Conservation (phyloP, 441 rosid genomes). For the Daphne laureola region DNA sequence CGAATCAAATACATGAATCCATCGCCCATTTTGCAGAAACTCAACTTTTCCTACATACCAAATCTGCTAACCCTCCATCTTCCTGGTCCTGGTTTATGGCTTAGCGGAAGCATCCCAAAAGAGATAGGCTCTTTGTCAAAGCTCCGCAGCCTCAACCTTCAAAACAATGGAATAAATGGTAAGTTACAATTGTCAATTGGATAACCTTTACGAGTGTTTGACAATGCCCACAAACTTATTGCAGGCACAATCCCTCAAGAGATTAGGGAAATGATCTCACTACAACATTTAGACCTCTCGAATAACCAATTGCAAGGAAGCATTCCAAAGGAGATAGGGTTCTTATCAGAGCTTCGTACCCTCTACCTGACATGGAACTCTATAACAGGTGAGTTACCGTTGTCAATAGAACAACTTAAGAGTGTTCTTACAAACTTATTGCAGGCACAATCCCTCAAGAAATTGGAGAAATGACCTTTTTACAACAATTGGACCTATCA, state of each 20-base stretch:
- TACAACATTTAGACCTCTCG: not conserved
- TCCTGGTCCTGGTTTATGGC: not conserved
- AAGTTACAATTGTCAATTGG: too few species aligned
- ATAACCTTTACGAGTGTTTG: slow-evolving; percentile 49
- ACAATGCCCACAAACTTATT: slow-evolving; percentile 57
- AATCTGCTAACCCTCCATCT: slow-evolving; percentile 9
- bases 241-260: slow-evolving; percentile 47
- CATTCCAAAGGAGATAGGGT: not conserved
- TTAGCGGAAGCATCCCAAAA: not conserved
- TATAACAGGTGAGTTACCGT: not conserved
- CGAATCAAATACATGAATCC: too few species aligned
- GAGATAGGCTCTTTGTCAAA: not conserved
- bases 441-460: slow-evolving; percentile 3
- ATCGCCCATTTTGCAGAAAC: not conserved
- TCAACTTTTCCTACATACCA: slow-evolving; percentile 14
- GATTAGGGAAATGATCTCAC: not conserved
- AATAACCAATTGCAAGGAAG: not conserved
- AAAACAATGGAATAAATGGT: too few species aligned
- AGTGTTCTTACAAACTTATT: not conserved
- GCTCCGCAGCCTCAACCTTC: too few species aligned
- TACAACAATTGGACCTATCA: too few species aligned
- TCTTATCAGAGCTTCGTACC: not conserved
- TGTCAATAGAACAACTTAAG: not conserved
- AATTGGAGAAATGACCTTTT: not conserved
- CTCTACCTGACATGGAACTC: slow-evolving; percentile 12